Percentiles rank a stretch among this genome's conserved stretches.
Evolutionary conservation across 2,329 filamentous ascomycete genomes (phyloP).

Genomic region (Endoconidiophora polonica): DNA sequence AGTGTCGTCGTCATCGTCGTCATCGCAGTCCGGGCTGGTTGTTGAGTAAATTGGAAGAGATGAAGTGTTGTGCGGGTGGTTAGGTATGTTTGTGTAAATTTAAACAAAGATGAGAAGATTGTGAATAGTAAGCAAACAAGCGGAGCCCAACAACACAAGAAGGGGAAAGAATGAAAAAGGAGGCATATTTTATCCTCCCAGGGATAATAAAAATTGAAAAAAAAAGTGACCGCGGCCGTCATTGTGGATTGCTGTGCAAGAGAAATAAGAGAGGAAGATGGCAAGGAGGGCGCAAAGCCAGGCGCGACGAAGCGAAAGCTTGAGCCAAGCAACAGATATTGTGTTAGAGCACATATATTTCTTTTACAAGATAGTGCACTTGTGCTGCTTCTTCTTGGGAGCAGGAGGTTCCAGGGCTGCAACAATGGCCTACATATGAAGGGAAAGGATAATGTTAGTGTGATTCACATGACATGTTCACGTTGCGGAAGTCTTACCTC

Average conservation of each 20-base stretch:
- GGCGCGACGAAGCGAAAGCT: conserved; percentile 1
- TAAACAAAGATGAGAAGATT: background rate
- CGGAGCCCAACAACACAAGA: background rate
- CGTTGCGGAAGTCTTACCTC: conserved; percentile 46
- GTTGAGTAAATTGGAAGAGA: conserved; percentile 8
- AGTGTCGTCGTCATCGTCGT: conserved; percentile 12
- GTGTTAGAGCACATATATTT: background rate
- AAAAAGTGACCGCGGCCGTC: background rate
- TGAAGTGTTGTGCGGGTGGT: background rate
- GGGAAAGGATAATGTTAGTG: background rate
- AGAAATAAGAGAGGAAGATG: background rate
- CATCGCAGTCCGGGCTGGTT: conserved; percentile 12
- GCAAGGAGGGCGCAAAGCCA: background rate
- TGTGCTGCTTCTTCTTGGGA: conserved; percentile 59
- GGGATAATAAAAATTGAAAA: conserved; percentile 8
- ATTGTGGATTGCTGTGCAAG: background rate
- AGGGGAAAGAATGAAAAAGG: conserved; percentile 7
- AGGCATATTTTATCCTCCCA: background rate
- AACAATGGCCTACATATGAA: conserved; percentile 59
- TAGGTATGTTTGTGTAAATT: background rate
- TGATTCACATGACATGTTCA: background rate
- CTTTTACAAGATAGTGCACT: conserved; percentile 50
- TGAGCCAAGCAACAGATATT: background rate
- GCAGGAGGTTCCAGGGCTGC: conserved; percentile 79
- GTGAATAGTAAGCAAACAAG: background rate